Conservation (phyloP, 331 rosid species). For the Malus hybrid region DNA sequence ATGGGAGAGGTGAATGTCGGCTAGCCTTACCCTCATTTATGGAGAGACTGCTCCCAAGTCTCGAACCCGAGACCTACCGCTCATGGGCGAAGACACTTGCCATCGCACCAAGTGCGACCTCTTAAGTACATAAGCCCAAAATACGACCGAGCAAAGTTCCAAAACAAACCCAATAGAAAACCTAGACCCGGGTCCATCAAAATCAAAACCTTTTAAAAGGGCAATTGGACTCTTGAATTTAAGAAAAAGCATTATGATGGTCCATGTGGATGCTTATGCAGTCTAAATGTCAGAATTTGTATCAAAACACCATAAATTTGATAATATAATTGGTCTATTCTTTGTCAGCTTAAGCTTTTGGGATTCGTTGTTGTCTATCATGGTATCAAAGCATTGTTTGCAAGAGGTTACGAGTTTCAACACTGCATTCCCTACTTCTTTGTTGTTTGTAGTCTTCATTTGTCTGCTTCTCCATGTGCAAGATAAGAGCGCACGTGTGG, state of each 20-base stretch:
- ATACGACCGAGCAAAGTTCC: too few species aligned
- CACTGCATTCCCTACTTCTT: not conserved
- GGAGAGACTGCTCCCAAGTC: too few species aligned
- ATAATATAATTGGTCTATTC: too few species aligned
- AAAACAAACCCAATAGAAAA: not conserved
- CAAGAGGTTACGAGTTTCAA: not conserved
- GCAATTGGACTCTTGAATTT: not conserved
- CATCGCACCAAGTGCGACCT: too few species aligned
- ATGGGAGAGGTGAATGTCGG: too few species aligned
- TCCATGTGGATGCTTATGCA: not conserved
- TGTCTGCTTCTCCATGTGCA: not conserved
- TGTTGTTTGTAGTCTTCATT: not conserved
- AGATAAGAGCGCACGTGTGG: not conserved
- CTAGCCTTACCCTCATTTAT: too few species aligned
- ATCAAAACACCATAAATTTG: not conserved
- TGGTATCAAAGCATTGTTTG: not conserved
- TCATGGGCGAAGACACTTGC: too few species aligned
- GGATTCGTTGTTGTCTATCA: not conserved
- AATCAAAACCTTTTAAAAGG: not conserved
- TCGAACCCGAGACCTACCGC: too few species aligned
- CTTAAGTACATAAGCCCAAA: too few species aligned
- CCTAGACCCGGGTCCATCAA: not conserved
- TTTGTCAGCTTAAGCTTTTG: not conserved
- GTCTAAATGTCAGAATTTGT: not conserved
- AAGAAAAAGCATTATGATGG: not conserved